Conservation (phyloP, 805 yeast genomes). For the Teunomyces cretensis region DNA sequence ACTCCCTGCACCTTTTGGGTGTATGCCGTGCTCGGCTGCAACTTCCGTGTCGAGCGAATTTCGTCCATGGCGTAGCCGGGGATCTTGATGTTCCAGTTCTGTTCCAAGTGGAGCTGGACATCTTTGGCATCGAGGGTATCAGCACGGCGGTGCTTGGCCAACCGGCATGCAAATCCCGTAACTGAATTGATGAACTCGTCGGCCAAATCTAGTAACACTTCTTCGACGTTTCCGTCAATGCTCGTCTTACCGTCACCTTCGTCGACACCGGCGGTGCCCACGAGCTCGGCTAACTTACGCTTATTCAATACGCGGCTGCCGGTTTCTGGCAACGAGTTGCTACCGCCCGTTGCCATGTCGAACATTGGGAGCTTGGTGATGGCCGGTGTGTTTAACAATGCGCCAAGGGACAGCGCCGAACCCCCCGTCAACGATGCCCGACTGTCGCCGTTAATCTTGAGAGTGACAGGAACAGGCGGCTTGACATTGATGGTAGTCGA, state of each 20-base stretch:
- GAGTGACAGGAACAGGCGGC: constrained; percentile 62
- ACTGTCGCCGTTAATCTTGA: constrained; percentile 51
- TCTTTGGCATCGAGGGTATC: constrained; percentile 87
- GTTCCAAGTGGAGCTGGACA: constrained; percentile 85
- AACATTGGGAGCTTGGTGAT: constrained; percentile 73
- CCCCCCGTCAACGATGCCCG: constrained; percentile 88
- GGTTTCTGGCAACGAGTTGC: constrained; percentile 44
- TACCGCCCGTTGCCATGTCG: constrained; percentile 51
- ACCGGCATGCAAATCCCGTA: constrained; percentile 87
- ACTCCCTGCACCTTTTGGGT: constrained; percentile 69
- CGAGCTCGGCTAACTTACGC: constrained; percentile 84
- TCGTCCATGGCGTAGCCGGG: constrained; percentile 95
- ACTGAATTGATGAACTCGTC: constrained; percentile 93
- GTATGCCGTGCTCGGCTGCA: constrained; percentile 63
- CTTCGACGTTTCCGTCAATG: constrained; percentile 96
- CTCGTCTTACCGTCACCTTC: constrained; percentile 89
- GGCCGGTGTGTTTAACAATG: constrained; percentile 67
- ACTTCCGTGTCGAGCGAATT: constrained; percentile 71
- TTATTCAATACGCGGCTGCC: constrained; percentile 84
- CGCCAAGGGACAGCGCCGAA: constrained; percentile 70
- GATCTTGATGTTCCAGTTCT: constrained; percentile 91
- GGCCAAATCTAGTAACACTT: constrained; percentile 83
- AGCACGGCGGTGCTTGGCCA: constrained; percentile 91
- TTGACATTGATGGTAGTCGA: constrained; percentile 66
- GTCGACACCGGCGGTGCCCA: constrained; percentile 76